Conservation (phyloP, 2,329 filamentous ascomycete species). For the Drechslerella coelobrocha region DNA sequence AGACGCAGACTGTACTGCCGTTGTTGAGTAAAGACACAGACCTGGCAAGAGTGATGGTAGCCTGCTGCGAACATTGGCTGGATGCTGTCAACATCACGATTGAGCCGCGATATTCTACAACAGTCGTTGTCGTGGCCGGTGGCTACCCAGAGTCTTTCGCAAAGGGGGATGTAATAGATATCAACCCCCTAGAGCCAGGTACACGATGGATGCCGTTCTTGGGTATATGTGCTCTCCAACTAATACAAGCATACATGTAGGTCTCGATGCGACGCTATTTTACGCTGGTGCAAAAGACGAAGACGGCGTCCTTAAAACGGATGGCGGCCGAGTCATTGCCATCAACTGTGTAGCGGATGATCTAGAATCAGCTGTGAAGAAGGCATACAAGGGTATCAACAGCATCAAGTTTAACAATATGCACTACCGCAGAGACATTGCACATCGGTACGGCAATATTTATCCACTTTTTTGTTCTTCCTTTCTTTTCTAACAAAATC, state of each 20-base stretch:
- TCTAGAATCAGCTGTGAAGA: conserved; percentile 80
- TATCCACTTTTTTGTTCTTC: background rate
- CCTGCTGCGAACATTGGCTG: conserved; percentile 78
- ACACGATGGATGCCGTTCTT: background rate
- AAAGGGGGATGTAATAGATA: conserved; percentile 73
- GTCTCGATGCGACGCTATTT: conserved; percentile 74
- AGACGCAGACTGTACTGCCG: conserved; percentile 84
- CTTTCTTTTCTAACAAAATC: conserved; percentile 19
- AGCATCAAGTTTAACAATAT: conserved; percentile 84
- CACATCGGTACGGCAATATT: conserved; percentile 68
- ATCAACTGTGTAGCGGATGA: conserved; percentile 79
- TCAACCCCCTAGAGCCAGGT: conserved; percentile 58
- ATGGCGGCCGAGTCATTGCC: conserved; percentile 90
- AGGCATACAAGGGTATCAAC: conserved; percentile 83
- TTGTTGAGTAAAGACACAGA: conserved; percentile 80
- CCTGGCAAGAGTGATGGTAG: conserved; percentile 85
- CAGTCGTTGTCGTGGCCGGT: conserved; percentile 89
- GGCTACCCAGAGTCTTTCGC: conserved; percentile 88
- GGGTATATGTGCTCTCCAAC: conserved; percentile 59
- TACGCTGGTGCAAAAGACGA: conserved; percentile 83
- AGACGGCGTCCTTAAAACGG: conserved; percentile 71
- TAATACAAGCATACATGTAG: conserved; percentile 53
- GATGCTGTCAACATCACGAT: conserved; percentile 73
- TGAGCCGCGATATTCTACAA: conserved; percentile 76
- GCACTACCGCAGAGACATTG: conserved; percentile 93